phyloP scores from a whole-genome alignment of 345 rosid species.

The Eucalyptus pauciflora region DNA sequence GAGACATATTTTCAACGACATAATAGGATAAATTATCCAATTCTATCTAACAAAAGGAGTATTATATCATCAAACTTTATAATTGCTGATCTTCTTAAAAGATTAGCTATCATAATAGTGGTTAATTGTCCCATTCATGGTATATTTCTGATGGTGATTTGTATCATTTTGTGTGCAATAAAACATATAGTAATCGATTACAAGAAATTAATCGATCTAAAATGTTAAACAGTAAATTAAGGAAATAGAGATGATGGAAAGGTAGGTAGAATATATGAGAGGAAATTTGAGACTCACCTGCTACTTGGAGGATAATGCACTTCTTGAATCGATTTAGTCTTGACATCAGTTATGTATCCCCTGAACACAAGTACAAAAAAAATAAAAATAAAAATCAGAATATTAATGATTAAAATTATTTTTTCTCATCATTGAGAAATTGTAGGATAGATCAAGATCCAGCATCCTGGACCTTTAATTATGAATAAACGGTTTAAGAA shows the following conservation, averaged over 20 bases:
- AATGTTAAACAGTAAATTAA: too few species aligned
- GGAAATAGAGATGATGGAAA: not conserved
- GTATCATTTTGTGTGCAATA: not conserved
- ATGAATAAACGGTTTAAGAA: too few species aligned
- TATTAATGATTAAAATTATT: not conserved
- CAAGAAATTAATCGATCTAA: not conserved
- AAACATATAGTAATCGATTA: not conserved
- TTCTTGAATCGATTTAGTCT: not conserved
- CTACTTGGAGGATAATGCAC: not conserved
- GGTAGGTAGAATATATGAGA: not conserved
- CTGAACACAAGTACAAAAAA: not conserved
- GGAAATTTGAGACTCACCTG: not conserved
- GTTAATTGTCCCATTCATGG: not conserved
- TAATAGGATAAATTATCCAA: not conserved
- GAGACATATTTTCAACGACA: not conserved
- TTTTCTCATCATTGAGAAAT: not conserved
- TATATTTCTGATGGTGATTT: not conserved
- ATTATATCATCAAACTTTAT: too few species aligned
- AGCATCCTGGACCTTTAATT: too few species aligned
- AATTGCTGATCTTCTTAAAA: too few species aligned
- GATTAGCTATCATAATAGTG: not conserved
- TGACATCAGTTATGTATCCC: not conserved
- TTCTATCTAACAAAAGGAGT: too few species aligned
- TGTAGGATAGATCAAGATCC: not conserved
- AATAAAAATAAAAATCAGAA: too few species aligned